A percentile compares a stretch with the other conserved stretches of the same genome.
phyloP scores from a whole-genome alignment of 116 monocot species.

The Posidonia oceanica region DNA sequence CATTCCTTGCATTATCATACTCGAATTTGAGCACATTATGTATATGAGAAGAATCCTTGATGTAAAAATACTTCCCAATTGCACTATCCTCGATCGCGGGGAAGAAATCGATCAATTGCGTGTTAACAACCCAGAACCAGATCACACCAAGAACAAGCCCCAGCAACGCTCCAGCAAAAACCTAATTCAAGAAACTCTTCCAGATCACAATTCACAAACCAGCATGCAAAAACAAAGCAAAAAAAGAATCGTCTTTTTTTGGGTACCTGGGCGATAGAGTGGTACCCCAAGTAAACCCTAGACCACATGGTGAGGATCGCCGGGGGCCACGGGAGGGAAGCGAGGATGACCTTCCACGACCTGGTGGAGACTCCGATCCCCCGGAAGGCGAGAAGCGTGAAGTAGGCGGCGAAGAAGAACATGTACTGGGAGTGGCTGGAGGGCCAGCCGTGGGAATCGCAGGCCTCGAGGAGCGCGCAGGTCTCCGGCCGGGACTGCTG shows the following conservation, averaged over 20 bases:
- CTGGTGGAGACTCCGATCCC: slow-evolving; percentile 14
- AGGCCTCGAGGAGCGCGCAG: slow-evolving; percentile 70
- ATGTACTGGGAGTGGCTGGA: slow-evolving; percentile 94
- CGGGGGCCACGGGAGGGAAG: slow-evolving; percentile 52
- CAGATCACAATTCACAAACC: background rate
- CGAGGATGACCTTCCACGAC: slow-evolving; percentile 18
- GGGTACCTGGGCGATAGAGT: slow-evolving; percentile 71
- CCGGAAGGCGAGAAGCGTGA: slow-evolving; percentile 40
- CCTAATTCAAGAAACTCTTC: slow-evolving; percentile 20
- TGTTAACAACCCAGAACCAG: slow-evolving; percentile 86
- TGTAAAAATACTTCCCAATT: slow-evolving; percentile 61
- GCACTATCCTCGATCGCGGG: slow-evolving; percentile 74
- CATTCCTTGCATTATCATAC: slow-evolving; percentile 86
- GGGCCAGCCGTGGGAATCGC: slow-evolving; percentile 96
- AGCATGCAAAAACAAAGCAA: background rate
- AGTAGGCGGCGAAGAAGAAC: slow-evolving; percentile 88
- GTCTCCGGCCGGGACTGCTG: slow-evolving; percentile 77
- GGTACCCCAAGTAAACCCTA: slow-evolving; percentile 93
- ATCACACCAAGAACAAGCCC: slow-evolving; percentile 59
- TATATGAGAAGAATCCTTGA: slow-evolving; percentile 85
- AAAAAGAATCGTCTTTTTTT: background rate
- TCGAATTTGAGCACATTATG: slow-evolving; percentile 85
- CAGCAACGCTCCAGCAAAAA: slow-evolving; percentile 69
- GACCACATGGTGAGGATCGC: slow-evolving; percentile 82
- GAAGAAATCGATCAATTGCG: slow-evolving; percentile 57